Conservation (phyloP, 345 rosid genomes). For the Eucalyptus pauciflora region DNA sequence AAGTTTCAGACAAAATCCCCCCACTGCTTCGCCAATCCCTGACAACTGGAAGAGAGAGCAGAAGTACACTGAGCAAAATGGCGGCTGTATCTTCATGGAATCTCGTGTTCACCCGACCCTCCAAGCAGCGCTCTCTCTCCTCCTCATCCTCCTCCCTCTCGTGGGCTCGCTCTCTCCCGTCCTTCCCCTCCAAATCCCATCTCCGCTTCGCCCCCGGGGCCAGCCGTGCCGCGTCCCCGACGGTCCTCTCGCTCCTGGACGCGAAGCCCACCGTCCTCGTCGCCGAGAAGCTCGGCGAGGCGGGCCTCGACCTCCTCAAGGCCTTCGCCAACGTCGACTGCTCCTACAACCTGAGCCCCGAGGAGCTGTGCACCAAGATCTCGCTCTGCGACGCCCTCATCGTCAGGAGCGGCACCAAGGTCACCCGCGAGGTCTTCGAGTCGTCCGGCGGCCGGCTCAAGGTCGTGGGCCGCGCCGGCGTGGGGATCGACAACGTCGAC, state of each 20-base stretch:
- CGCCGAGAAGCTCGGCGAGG: conserved; percentile 28
- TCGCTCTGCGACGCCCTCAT: conserved; percentile 26
- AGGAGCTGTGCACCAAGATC: conserved; percentile 25
- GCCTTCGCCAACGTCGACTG: conserved; percentile 29
- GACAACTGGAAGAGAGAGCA: neutral
- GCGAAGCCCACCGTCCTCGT: neutral
- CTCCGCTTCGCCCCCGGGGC: neutral
- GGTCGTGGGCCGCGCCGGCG: conserved; percentile 29
- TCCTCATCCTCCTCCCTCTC: neutral
- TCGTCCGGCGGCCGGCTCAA: conserved; percentile 18
- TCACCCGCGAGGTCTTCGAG: conserved; percentile 25
- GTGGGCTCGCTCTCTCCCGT: neutral
- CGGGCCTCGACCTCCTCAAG: conserved; percentile 15
- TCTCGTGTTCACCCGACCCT: neutral
- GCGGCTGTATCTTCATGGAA: neutral
- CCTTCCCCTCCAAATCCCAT: neutral
- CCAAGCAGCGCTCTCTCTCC: neutral
- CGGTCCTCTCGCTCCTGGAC: neutral
- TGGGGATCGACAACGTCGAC: conserved; percentile 34
- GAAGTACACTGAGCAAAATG: neutral
- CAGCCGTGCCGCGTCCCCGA: neutral
- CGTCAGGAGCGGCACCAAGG: conserved; percentile 30
- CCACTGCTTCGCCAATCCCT: neutral
- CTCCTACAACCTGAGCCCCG: conserved; percentile 15
- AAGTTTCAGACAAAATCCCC: neutral